Conservation (phyloP, 1,284 basidiomycete genomes). For the Leccinum pseudoinsigne region DNA sequence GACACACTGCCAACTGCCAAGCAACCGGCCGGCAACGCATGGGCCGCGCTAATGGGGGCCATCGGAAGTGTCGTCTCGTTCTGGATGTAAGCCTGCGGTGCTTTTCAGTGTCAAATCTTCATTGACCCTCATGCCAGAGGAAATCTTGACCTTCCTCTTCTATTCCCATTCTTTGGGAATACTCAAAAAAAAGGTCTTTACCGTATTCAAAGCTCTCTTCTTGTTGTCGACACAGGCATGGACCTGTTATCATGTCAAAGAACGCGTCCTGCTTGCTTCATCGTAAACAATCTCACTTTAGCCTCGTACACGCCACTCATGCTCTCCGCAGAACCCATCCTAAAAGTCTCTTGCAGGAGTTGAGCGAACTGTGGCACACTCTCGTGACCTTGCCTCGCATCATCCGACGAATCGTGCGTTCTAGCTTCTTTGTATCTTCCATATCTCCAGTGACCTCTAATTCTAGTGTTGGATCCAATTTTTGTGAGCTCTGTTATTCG, state of each 20-base stretch:
- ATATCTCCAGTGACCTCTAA: conserved; percentile 9
- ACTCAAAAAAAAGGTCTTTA: conserved; percentile 83
- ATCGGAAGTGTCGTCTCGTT: conserved; percentile 84
- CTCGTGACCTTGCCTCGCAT: conserved; percentile 67
- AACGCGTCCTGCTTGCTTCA: conserved; percentile 67
- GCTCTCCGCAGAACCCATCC: conserved; percentile 11
- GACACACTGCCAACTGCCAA: conserved; percentile 66
- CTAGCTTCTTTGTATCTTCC: conserved; percentile 10
- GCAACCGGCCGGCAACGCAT: conserved; percentile 90
- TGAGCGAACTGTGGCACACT: conserved; percentile 69
- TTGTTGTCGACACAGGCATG: conserved; percentile 55
- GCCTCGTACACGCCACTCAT: conserved; percentile 16
- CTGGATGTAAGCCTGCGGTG: conserved; percentile 65
- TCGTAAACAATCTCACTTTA: conserved; percentile 27
- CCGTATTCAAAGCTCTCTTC: conserved; percentile 54
- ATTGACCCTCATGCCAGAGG: conserved; percentile 45
- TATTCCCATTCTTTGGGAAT: conserved; percentile 71
- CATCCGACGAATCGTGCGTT: conserved; percentile 78
- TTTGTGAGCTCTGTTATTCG: conserved; percentile 59
- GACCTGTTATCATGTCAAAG: conserved; percentile 70
- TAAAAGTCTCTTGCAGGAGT: conserved; percentile 51
- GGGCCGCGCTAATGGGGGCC: conserved; percentile 90
- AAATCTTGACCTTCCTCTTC: conserved; percentile 65
- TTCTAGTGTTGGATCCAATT: conserved; percentile 78
- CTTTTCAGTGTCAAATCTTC: not conserved